Conservation (phyloP, 768 basidiomycete species). For the Boletus rubescentipes region DNA sequence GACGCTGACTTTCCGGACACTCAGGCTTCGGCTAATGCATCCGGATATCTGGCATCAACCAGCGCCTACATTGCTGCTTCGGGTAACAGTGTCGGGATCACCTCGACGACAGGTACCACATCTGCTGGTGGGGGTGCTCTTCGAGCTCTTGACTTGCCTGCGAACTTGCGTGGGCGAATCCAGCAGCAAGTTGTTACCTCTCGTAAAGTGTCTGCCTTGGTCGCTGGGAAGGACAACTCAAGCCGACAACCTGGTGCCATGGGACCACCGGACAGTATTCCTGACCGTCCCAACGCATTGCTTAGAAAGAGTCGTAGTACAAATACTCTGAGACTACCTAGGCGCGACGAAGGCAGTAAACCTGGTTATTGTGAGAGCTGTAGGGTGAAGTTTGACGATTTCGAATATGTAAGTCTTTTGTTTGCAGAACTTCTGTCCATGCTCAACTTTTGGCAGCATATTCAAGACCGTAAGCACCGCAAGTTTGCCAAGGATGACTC, state of each 20-base stretch:
- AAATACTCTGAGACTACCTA: conserved; percentile 70
- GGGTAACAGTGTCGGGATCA: conserved; percentile 91
- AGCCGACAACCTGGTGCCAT: conserved; percentile 42
- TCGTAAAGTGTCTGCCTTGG: conserved; percentile 43
- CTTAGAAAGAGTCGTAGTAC: conserved; percentile 81
- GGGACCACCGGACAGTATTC: conserved; percentile 68
- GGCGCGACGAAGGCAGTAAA: conserved; percentile 83
- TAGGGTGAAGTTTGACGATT: conserved; percentile 85
- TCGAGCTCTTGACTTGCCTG: conserved; percentile 50
- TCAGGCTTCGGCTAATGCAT: conserved; percentile 60
- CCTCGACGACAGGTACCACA: conserved; percentile 87
- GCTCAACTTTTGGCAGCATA: conserved; percentile 53
- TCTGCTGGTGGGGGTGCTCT: conserved; percentile 53
- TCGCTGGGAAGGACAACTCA: conserved; percentile 25
- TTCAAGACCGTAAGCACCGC: conserved; percentile 67
- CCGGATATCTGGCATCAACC: conserved; percentile 64
- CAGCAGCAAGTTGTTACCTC: conserved; percentile 70
- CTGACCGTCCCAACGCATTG: conserved; percentile 45
- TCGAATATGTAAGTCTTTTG: conserved; percentile 57
- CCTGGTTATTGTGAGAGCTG: conserved; percentile 99
- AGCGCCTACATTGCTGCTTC: conserved; percentile 84
- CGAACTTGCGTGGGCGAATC: conserved; percentile 53
- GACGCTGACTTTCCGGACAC: conserved; percentile 38
- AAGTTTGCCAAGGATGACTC: conserved; percentile 75
- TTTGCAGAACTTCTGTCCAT: neutral